Evolutionary conservation across 129 eudicot species (phyloP), one percentile per base, ranked within the genome.

Genomic region (Escallonia rubra): DNA sequence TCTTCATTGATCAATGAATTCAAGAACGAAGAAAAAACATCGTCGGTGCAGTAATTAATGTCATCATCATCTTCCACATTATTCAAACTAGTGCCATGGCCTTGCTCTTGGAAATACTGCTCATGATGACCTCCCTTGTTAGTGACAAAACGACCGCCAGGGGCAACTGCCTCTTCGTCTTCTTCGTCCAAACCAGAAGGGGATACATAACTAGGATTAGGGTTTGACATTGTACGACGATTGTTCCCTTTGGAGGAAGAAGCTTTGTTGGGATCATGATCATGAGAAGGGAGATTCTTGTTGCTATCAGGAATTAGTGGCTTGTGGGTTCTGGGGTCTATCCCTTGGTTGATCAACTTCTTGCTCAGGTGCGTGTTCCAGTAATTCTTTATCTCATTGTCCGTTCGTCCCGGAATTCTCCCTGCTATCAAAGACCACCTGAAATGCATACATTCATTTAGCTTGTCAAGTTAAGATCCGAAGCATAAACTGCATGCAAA

Each of bases 351-450:
- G 58, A 76, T 80, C 48, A 85, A 49, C 78, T 85, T 85, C 81
- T 88, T 81, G 70, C 89, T 80, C 15, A 88, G 83, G 57, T 78
- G 87, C 40, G 89, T 85, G 78, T 88, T 85, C 91, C 91, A 88
- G 68, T 88, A 85, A 72, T 85, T 88, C 78, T 88, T 82, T 39
- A 88, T 85, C 74, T 88, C 91, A 43, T 85, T 88, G 61, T 88
- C 89, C 10, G 96, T 88, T 9, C 91, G 73, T 41, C 89, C 96
- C 3, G 91, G 91, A 34, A 88, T 77, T 51, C 91, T 80, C 60
- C 89, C 96, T 0, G 96, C 96, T 71, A 88, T 88, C 73, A 85
- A 43, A 6, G 91, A 82, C 96, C 91, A 87, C 78, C 90, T 83
- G 14, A 40, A 42, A 66, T 42, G 7, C 3, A 43, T 48, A 57